Conservation (phyloP, 345 rosid genomes). For the Clarkia xantiana region DNA sequence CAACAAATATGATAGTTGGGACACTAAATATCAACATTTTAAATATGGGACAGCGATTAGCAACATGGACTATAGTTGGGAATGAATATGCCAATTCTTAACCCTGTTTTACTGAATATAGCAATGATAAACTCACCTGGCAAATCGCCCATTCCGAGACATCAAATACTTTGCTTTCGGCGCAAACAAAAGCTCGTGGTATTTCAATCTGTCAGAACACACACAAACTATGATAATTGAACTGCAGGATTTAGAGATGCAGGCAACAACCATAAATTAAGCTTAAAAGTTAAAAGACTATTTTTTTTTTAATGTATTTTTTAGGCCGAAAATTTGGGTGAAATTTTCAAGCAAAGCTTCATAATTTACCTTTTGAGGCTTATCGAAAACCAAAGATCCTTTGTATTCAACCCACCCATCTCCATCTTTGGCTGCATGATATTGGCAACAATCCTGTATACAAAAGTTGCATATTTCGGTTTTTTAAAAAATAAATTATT, state of each 20-base stretch:
- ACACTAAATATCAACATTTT: no score
- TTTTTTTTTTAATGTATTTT: no score
- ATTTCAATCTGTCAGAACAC: constrained; percentile 59
- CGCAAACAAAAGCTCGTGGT: constrained; percentile 97
- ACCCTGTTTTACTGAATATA: not conserved
- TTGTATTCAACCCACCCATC: constrained; percentile 99
- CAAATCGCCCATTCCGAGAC: constrained; percentile 99
- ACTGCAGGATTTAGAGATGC: not conserved
- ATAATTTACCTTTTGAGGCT: constrained; percentile 52
- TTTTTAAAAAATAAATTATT: constrained; percentile 3
- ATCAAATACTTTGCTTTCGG: constrained; percentile 96
- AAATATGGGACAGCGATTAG: no score
- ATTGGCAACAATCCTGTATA: constrained; percentile 79
- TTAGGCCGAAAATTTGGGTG: no score
- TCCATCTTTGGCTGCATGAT: constrained; percentile 98
- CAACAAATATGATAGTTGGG: no score
- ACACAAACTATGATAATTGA: constrained; percentile 7
- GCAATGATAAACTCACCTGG: constrained; percentile 44
- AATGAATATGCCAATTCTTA: no score
- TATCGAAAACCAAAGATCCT: constrained; percentile 75
- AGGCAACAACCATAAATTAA: not conserved
- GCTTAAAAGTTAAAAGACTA: no score
- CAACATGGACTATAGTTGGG: no score
- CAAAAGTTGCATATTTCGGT: constrained; percentile 5
- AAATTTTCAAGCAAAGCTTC: no score